Conservation (phyloP, 1,139 yeast species). For the Pichia kudriavzevii region DNA sequence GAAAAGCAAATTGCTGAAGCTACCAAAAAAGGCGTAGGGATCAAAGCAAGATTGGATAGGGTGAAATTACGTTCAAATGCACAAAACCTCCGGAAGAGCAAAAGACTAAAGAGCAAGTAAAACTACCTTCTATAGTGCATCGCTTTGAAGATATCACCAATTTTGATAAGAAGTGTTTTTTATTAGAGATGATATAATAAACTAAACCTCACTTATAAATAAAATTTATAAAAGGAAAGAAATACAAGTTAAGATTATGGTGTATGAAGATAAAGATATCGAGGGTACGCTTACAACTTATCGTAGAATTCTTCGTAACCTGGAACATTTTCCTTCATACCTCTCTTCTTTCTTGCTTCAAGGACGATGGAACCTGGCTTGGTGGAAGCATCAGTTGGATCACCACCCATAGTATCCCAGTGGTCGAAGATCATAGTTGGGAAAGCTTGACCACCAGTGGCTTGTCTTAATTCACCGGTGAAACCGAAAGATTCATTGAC, state of each 20-base stretch:
- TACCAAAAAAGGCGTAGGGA: neutral
- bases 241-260: constrained; percentile 9
- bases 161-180: constrained; percentile 7
- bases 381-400: constrained; percentile 83
- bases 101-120: neutral
- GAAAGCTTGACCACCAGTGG: constrained; percentile 99
- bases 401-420: constrained; percentile 89
- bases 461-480: constrained; percentile 99
- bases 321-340: constrained; percentile 96
- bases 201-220: constrained; percentile 8
- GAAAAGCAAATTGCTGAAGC: neutral
- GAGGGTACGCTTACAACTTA: constrained; percentile 63
- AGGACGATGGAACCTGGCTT: constrained; percentile 93
- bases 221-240: constrained; percentile 6
- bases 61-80: constrained; percentile 10
- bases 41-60: constrained; percentile 11
- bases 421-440: constrained; percentile 99
- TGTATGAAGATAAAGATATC: constrained; percentile 1
- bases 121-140: neutral
- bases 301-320: constrained; percentile 99
- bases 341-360: constrained; percentile 93
- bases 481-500: constrained; percentile 99
- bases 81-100: constrained; percentile 7
- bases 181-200: constrained; percentile 1
- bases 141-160: no score